phyloP scores from a whole-genome alignment of 1,139 yeast species.

The Hyphopichia khmerensis region DNA sequence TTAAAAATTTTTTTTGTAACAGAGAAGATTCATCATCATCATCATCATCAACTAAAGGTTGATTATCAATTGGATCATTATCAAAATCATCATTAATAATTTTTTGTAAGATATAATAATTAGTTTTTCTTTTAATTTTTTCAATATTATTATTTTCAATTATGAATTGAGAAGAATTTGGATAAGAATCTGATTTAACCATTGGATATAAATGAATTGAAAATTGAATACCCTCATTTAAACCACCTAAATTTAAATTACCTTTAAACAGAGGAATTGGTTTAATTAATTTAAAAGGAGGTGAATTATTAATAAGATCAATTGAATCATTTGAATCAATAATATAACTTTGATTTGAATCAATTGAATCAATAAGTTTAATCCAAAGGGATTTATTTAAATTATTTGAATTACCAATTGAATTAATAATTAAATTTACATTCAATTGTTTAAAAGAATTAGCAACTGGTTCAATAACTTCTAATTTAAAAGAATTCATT shows the following conservation, averaged over 20 bases:
- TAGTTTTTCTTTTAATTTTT: slow-evolving; percentile 19
- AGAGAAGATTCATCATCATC: slow-evolving; percentile 4
- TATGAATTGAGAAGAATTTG: slow-evolving; percentile 32
- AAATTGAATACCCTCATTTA: slow-evolving; percentile 23
- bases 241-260: slow-evolving; percentile 19
- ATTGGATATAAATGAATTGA: slow-evolving; percentile 68
- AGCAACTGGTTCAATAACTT: background rate
- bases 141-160: slow-evolving; percentile 11
- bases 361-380: slow-evolving; percentile 6
- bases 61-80: slow-evolving; percentile 3
- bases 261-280: slow-evolving; percentile 42
- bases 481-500: slow-evolving; percentile 12
- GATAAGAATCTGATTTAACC: slow-evolving; percentile 43
- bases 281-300: slow-evolving; percentile 33
- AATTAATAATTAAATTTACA: slow-evolving; percentile 27
- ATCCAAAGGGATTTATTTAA: slow-evolving; percentile 14
- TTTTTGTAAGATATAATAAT: slow-evolving; percentile 19
- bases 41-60: slow-evolving; percentile 17
- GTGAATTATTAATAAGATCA: slow-evolving; percentile 12
- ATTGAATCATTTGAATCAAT: slow-evolving; percentile 16
- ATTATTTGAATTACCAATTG: slow-evolving; percentile 18
- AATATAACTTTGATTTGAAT: slow-evolving; percentile 13
- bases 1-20: background rate
- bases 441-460: background rate
- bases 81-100: slow-evolving; percentile 4